A percentile compares a stretch with the other conserved stretches of the same genome.
Evolutionary conservation across 352 stramenopile genomes (phyloP).

Genomic region (Aphanomyces stellatus): DNA sequence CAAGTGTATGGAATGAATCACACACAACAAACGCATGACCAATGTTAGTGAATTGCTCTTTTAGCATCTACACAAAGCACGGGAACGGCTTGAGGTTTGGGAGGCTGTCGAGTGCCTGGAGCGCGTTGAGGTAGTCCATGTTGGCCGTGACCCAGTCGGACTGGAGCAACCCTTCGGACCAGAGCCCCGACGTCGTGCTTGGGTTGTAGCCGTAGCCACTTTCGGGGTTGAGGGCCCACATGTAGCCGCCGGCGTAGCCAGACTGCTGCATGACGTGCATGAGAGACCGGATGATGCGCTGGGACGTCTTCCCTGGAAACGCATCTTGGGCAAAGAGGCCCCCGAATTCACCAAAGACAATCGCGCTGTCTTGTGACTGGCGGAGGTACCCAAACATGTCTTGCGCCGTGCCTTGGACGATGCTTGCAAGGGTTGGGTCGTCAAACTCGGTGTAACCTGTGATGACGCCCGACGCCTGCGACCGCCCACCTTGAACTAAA

Average conservation of each 20-base stretch:
- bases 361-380: constrained; percentile 31
- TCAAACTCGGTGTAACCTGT: constrained; percentile 43
- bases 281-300: constrained; percentile 48
- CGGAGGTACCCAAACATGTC: constrained; percentile 62
- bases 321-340: constrained; percentile 46
- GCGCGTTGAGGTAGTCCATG: constrained; percentile 48
- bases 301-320: constrained; percentile 40
- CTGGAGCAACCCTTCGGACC: constrained; percentile 54
- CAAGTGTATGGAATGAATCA: too few relatives aligned
- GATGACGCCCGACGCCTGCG: constrained; percentile 23
- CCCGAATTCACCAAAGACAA: constrained; percentile 58
- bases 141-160: constrained; percentile 68
- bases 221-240: constrained; percentile 69
- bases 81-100: constrained; percentile 47
- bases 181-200: constrained; percentile 32
- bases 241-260: constrained; percentile 47
- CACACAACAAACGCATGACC: too few relatives aligned
- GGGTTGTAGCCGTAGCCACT: constrained; percentile 67
- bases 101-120: constrained; percentile 57
- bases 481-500: constrained; percentile 33
- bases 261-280: constrained; percentile 46
- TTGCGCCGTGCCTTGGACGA: constrained; percentile 50
- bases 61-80: constrained; percentile 46
- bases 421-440: constrained; percentile 35
- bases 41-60: too few relatives aligned